Percentiles rank a stretch among this genome's conserved stretches.
Evolutionary conservation across 805 yeast genomes (phyloP).

Genomic region (Scheffersomyces coipomensis): DNA sequence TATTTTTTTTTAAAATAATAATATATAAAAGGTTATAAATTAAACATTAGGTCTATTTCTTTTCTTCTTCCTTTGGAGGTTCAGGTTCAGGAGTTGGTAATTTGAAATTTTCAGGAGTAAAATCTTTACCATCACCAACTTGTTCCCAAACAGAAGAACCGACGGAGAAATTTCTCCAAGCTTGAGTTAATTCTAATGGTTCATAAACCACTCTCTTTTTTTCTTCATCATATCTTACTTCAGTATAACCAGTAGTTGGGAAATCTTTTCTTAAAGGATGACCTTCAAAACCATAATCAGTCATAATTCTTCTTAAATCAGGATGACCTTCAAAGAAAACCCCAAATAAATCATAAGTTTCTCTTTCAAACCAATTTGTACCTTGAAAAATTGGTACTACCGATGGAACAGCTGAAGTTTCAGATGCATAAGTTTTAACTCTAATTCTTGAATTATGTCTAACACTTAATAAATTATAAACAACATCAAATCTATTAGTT

Average conservation of each 20-base stretch:
- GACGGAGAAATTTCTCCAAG: conserved; percentile 85
- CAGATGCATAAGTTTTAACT: conserved; percentile 85
- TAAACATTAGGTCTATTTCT: conserved; percentile 18
- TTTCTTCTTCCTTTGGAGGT: conserved; percentile 42
- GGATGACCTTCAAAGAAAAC: conserved; percentile 88
- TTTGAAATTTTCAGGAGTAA: conserved; percentile 76
- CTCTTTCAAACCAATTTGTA: conserved; percentile 89
- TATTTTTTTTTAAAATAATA: not conserved
- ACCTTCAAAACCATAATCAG: conserved; percentile 91
- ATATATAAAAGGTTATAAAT: conserved; percentile 1
- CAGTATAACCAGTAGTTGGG: conserved; percentile 91
- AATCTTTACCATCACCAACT: conserved; percentile 83
- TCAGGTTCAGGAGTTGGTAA: conserved; percentile 83
- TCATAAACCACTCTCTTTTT: conserved; percentile 87
- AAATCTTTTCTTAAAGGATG: conserved; percentile 89
- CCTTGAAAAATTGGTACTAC: conserved; percentile 72
- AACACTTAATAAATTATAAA: conserved; percentile 75
- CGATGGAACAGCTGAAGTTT: conserved; percentile 79
- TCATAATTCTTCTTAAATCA: conserved; percentile 83
- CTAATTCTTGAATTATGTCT: conserved; percentile 85
- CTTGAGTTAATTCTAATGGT: conserved; percentile 88
- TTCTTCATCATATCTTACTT: conserved; percentile 86
- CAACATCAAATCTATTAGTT: conserved; percentile 82
- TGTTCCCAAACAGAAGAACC: conserved; percentile 92
- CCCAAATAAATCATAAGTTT: conserved; percentile 84